Evolutionary conservation across 345 rosid genomes (phyloP), one percentile per base, ranked within the genome.

Genomic region (Acer saccharum): DNA sequence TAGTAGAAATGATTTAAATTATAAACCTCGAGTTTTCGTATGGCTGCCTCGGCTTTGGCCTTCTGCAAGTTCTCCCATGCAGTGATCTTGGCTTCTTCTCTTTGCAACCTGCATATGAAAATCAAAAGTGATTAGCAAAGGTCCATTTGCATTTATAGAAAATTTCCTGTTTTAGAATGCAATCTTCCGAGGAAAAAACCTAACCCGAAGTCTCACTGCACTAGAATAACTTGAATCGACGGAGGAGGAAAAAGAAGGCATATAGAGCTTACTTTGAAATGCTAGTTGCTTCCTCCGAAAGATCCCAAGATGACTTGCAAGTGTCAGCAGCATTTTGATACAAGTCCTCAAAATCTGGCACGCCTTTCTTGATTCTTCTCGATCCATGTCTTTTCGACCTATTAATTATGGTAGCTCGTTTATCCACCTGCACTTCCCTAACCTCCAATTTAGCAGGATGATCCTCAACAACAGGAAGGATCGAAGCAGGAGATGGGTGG

Each of bases 21-120:
- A 32, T n/a, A 2, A 35, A 95, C 99, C 99, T 96, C 98, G 0
- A 96, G 95, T 81, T 91, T 94, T 76, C 93, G 71, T 25, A 94
- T 88, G 61, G 98, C 93, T 6, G 99, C 98, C 86, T 96, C 97
- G n/a, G 98, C 99, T 88, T 92, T 96, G 52, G 98, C 97, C 82
- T 89, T 92, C 84, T 96, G 99, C 78, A 96, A 76, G 81, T 92
- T 96, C 77, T 96, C 99, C 99, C 99, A 96, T 43, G 99, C 99
- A 2, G 85, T 81, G 75, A 96, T 96, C 88, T 89, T 90, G 23
- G 97, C 95, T 89, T 93, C 99, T 76, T 94, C 95, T 84, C 98
- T 87, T 68, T 87, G 91, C 65, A 87, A 78, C 82, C 99, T 96
- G 86, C 86, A 76, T 69, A 58, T 11, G 35, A 52, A 20, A 65